phyloP scores from a whole-genome alignment of 345 rosid species.

The Lepidium aucheri region DNA sequence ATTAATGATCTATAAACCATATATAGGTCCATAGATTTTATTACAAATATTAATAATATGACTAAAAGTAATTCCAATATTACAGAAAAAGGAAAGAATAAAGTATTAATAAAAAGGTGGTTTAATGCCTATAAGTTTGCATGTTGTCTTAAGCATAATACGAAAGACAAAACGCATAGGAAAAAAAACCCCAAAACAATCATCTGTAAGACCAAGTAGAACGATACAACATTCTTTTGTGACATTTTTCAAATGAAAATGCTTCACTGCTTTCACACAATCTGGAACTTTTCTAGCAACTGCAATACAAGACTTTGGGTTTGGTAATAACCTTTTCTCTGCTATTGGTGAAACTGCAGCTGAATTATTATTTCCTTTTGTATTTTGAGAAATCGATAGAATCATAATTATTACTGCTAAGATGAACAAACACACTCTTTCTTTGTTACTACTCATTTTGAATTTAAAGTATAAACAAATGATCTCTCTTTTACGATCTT shows the following conservation, averaged over 20 bases:
- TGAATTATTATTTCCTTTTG: not conserved
- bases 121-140: not conserved
- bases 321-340: not conserved
- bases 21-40: too few species aligned
- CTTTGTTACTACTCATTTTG: not conserved
- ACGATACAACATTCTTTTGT: not conserved
- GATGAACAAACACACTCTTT: not conserved
- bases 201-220: not conserved
- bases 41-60: too few species aligned
- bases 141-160: not conserved
- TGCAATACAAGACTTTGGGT: not conserved
- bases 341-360: not conserved
- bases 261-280: not conserved
- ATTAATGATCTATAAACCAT: too few species aligned
- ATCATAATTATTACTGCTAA: not conserved
- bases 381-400: not conserved
- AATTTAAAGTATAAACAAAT: not conserved
- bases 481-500: not conserved
- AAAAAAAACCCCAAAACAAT: constrained; percentile 10
- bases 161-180: not conserved
- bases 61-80: too few species aligned
- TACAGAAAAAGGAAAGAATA: not conserved
- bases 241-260: not conserved
- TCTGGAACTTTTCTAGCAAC: not conserved
- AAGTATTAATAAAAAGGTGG: not conserved